A percentile compares a stretch with the other conserved stretches of the same genome.
phyloP scores from a whole-genome alignment of 208 protist species.

The Phytomonas francai region DNA sequence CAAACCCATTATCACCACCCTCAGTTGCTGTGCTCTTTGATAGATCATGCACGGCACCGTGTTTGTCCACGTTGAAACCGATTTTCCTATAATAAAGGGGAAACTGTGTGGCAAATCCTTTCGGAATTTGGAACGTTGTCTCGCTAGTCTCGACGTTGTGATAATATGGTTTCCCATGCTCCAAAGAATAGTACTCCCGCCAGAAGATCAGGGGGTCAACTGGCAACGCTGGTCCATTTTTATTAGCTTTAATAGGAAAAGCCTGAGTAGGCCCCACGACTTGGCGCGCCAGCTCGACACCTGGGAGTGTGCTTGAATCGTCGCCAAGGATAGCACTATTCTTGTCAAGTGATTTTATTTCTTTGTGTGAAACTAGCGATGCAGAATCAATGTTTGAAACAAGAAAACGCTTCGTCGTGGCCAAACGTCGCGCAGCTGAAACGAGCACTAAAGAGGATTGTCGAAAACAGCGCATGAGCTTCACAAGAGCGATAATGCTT shows the following conservation, averaged over 20 bases:
- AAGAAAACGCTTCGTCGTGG: neutral
- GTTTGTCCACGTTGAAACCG: conserved; percentile 36
- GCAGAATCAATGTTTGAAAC: neutral
- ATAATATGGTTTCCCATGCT: conserved; percentile 60
- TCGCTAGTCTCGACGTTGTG: conserved; percentile 59
- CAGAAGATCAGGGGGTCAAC: conserved; percentile 53
- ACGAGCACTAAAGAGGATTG: neutral
- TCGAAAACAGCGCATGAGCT: neutral
- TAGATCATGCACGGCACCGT: conserved; percentile 31
- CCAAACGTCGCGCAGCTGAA: neutral
- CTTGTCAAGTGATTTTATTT: conserved; percentile 1
- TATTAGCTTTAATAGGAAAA: conserved; percentile 49
- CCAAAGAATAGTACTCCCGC: conserved; percentile 69
- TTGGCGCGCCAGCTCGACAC: conserved; percentile 36
- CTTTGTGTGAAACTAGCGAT: neutral
- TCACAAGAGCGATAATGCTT: neutral
- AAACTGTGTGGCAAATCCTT: conserved; percentile 76
- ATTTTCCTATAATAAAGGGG: conserved; percentile 35
- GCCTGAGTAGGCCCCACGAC: conserved; percentile 28
- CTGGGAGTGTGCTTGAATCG: conserved; percentile 26
- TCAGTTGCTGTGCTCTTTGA: conserved; percentile 4
- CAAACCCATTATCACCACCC: neutral
- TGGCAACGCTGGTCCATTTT: conserved; percentile 25
- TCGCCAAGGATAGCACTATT: neutral
- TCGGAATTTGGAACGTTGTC: conserved; percentile 50